phyloP scores from a whole-genome alignment of 2,329 filamentous ascomycete species.

The Fusarium nurragi region DNA sequence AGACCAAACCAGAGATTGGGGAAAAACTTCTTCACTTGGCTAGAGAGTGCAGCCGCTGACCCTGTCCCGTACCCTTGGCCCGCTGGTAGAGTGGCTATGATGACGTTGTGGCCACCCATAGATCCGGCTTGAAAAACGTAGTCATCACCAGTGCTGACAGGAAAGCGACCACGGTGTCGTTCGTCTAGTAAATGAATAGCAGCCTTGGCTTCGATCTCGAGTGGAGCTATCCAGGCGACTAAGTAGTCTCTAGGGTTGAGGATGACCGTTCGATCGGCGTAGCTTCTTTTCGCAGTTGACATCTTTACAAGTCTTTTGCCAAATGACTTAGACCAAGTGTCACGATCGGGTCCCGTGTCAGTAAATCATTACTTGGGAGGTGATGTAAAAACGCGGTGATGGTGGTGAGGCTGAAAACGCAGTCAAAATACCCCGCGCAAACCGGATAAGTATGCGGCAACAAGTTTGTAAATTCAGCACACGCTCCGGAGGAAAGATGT shows the following conservation, averaged over 20 bases:
- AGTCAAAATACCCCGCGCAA: no score
- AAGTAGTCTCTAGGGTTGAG: conserved; percentile 41
- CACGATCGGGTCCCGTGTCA: no score
- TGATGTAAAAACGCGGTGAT: no score
- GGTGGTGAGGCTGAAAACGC: no score
- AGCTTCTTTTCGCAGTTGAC: no score
- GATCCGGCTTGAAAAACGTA: conserved; percentile 51
- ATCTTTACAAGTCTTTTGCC: no score
- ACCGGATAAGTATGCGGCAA: no score
- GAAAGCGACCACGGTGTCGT: conserved; percentile 46
- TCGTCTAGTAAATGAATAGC: conserved; percentile 50
- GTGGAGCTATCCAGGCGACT: conserved; percentile 52
- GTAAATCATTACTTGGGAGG: no score
- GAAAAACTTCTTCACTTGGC: conserved; percentile 49
- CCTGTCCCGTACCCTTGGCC: conserved; percentile 42
- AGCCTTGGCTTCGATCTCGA: conserved; percentile 51
- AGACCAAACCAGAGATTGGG: conserved; percentile 52
- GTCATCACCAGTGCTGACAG: conserved; percentile 47
- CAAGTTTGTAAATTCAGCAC: no score
- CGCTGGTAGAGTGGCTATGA: neutral
- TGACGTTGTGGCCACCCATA: conserved; percentile 49
- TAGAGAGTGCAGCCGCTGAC: conserved; percentile 48
- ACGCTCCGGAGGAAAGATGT: no score
- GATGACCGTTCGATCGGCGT: no score
- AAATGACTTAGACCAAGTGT: no score